Conservation (phyloP, 495 filamentous ascomycete genomes). For the Tuber indicum region DNA sequence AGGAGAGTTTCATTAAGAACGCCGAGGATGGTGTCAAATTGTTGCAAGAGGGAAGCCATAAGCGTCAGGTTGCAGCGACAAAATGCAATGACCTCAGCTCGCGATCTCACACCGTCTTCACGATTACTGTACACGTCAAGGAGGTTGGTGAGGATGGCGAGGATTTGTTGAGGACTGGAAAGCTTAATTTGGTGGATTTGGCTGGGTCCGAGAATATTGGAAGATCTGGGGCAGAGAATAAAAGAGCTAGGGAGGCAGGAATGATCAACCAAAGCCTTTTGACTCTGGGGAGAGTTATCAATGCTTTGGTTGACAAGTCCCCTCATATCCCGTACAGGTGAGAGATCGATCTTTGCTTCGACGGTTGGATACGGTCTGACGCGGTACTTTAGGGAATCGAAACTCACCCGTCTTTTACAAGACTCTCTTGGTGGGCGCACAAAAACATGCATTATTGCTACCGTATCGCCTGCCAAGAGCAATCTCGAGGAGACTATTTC, state of each 20-base stretch:
- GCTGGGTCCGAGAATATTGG: slow-evolving; percentile 97
- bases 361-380: slow-evolving; percentile 14
- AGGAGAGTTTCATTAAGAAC: slow-evolving; percentile 82
- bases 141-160: slow-evolving; percentile 72
- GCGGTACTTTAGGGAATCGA: slow-evolving; percentile 62
- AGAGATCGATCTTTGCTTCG: slow-evolving; percentile 7
- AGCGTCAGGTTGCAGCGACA: slow-evolving; percentile 90
- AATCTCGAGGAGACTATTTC: slow-evolving; percentile 98
- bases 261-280: slow-evolving; percentile 97
- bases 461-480: slow-evolving; percentile 84
- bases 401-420: slow-evolving; percentile 88
- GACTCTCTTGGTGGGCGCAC: slow-evolving; percentile 92
- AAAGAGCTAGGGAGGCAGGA: slow-evolving; percentile 88
- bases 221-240: slow-evolving; percentile 93
- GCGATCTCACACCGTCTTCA: slow-evolving; percentile 93
- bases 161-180: slow-evolving; percentile 87
- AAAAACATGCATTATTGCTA: slow-evolving; percentile 98
- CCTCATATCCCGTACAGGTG: slow-evolving; percentile 81
- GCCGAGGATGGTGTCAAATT: slow-evolving; percentile 79
- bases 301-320: slow-evolving; percentile 86
- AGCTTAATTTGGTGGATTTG: slow-evolving; percentile 92
- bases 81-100: slow-evolving; percentile 98
- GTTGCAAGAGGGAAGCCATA: slow-evolving; percentile 82
- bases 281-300: slow-evolving; percentile 93
- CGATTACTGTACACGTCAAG: slow-evolving; percentile 82